Percentiles rank a stretch among this genome's conserved stretches.
Evolutionary conservation across 164 flowering plant species (phyloP).

Genomic region (Piper betle): DNA sequence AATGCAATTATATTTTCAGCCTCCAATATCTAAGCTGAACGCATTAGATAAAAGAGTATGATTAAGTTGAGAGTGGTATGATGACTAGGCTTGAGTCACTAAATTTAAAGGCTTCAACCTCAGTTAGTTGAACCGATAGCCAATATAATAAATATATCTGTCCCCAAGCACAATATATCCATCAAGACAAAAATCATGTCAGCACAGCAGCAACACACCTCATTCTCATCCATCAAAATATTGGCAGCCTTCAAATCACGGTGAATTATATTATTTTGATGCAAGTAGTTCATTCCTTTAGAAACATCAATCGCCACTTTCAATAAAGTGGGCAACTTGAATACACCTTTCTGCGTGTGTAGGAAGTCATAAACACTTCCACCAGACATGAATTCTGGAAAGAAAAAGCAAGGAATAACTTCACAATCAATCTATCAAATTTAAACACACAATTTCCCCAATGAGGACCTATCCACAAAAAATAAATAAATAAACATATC

Average conservation of each 20-base stretch:
- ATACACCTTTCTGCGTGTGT: constrained; percentile 74
- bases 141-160: too few species aligned
- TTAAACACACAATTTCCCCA: not conserved
- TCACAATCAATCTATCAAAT: not conserved
- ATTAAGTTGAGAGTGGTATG: too few species aligned
- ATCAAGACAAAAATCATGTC: not conserved
- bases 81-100: too few species aligned
- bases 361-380: constrained; percentile 91
- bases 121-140: too few species aligned
- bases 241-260: constrained; percentile 96
- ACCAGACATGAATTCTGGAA: constrained; percentile 81
- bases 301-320: constrained; percentile 86
- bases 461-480: not conserved
- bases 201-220: constrained; percentile 30
- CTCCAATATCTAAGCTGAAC: too few species aligned
- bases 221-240: constrained; percentile 97
- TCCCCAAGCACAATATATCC: not conserved
- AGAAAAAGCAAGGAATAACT: not conserved
- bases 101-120: too few species aligned
- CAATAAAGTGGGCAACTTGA: constrained; percentile 71
- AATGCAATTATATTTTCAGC: too few species aligned
- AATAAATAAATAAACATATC: too few species aligned
- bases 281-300: constrained; percentile 96
- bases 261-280: constrained; percentile 91
- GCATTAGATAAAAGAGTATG: too few species aligned